A percentile compares a stretch with the other conserved stretches of the same genome.
phyloP scores from a whole-genome alignment of 2,329 filamentous ascomycete species.

The Fusarium metavorans region DNA sequence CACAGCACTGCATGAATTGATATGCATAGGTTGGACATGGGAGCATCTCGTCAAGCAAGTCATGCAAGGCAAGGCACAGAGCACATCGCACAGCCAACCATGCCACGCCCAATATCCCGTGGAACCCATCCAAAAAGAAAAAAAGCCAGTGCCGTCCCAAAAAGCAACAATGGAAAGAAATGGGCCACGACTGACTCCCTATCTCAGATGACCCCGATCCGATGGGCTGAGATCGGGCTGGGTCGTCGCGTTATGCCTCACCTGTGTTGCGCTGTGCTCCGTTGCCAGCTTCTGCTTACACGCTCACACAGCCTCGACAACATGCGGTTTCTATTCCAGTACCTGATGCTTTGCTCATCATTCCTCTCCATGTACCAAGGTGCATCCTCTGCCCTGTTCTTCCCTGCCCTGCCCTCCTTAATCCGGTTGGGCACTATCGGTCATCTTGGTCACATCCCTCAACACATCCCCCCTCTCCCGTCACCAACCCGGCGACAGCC shows the following conservation, averaged over 20 bases:
- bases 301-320: constrained; percentile 18
- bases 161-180: not conserved
- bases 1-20: constrained; percentile 29
- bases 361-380: constrained; percentile 12
- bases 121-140: constrained; percentile 13
- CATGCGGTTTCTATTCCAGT: constrained; percentile 27
- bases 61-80: constrained; percentile 12
- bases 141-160: constrained; percentile 15
- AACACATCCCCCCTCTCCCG: constrained; percentile 32
- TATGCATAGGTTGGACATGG: constrained; percentile 35
- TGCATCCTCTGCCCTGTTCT: not conserved
- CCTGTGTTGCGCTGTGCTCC: not conserved
- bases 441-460: constrained; percentile 33
- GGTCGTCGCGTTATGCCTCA: constrained; percentile 27
- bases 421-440: constrained; percentile 19
- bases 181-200: constrained; percentile 2
- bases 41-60: constrained; percentile 15
- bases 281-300: constrained; percentile 8
- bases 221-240: constrained; percentile 28
- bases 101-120: constrained; percentile 4
- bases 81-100: constrained; percentile 13
- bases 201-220: constrained; percentile 36
- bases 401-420: constrained; percentile 14
- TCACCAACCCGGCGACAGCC: constrained; percentile 35
- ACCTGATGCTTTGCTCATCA: constrained; percentile 1